Evolutionary conservation across 495 filamentous ascomycete species (phyloP).

Genomic region (Hypoxylon trugodes): DNA sequence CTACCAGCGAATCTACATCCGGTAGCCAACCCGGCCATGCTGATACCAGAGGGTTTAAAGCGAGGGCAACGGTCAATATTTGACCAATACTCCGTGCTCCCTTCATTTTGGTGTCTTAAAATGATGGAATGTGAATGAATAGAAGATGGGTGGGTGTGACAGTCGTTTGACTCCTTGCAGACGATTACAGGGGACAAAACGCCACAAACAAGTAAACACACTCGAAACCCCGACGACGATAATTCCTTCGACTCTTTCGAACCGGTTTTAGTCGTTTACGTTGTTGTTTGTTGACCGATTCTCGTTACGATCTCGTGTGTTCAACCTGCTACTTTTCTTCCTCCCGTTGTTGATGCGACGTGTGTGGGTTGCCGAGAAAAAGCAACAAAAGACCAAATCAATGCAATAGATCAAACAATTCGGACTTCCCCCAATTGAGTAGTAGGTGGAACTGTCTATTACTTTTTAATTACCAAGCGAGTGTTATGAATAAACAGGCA

Average conservation of each 20-base stretch:
- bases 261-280: conserved; percentile 4
- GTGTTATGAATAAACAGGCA: conserved; percentile 20
- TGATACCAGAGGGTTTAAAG: conserved; percentile 31
- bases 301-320: conserved; percentile 17
- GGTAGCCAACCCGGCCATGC: conserved; percentile 35
- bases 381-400: conserved; percentile 27
- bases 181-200: conserved; percentile 22
- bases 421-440: conserved; percentile 17
- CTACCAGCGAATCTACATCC: conserved; percentile 30
- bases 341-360: conserved; percentile 17
- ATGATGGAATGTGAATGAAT: conserved; percentile 19
- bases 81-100: conserved; percentile 35
- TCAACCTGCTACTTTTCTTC: conserved; percentile 21
- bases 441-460: neutral
- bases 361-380: conserved; percentile 28
- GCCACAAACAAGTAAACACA: conserved; percentile 38
- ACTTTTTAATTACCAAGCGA: conserved; percentile 35
- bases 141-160: conserved; percentile 8
- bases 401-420: conserved; percentile 16
- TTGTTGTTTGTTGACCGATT: conserved; percentile 10
- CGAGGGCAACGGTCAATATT: conserved; percentile 32
- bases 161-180: conserved; percentile 6
- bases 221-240: conserved; percentile 14
- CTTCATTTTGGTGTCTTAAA: conserved; percentile 28
- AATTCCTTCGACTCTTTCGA: neutral